A percentile compares a stretch with the other conserved stretches of the same genome.
phyloP scores from a whole-genome alignment of 192 early-diverging fungal species.

The Entomortierella lignicola region DNA sequence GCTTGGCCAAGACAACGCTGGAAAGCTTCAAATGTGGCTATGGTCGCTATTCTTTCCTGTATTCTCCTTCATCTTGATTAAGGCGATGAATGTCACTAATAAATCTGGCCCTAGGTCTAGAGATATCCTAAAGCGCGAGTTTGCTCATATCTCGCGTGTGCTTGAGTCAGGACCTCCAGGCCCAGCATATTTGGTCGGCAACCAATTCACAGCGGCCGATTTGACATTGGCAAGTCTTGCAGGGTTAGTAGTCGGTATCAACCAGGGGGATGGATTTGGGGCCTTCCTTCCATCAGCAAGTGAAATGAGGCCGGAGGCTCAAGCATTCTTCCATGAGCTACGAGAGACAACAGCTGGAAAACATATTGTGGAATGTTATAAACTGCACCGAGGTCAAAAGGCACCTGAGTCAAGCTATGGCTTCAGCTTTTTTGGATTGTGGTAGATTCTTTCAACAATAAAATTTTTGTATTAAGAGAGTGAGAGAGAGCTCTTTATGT shows the following conservation, averaged over 20 bases:
- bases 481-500: no score
- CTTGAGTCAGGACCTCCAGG: conserved; percentile 32
- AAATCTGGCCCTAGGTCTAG: conserved; percentile 28
- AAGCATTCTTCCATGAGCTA: conserved; percentile 29
- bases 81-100: conserved; percentile 14
- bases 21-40: conserved; percentile 24
- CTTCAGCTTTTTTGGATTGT: conserved; percentile 34
- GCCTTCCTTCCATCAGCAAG: conserved; percentile 19
- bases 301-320: conserved; percentile 11
- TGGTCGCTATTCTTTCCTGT: conserved; percentile 32
- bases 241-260: conserved; percentile 12
- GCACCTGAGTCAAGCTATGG: conserved; percentile 35
- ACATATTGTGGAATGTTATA: conserved; percentile 43
- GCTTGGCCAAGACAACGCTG: conserved; percentile 37
- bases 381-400: conserved; percentile 35
- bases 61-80: conserved; percentile 11
- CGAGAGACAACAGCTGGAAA: conserved; percentile 36
- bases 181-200: conserved; percentile 34
- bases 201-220: conserved; percentile 44
- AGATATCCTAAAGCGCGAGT: conserved; percentile 41
- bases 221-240: conserved; percentile 34
- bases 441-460: conserved; percentile 18
- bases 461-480: background rate
- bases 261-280: conserved; percentile 34
- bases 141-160: conserved; percentile 40